Conservation (phyloP, 1,284 basidiomycete species). For the Malassezia globosa region DNA sequence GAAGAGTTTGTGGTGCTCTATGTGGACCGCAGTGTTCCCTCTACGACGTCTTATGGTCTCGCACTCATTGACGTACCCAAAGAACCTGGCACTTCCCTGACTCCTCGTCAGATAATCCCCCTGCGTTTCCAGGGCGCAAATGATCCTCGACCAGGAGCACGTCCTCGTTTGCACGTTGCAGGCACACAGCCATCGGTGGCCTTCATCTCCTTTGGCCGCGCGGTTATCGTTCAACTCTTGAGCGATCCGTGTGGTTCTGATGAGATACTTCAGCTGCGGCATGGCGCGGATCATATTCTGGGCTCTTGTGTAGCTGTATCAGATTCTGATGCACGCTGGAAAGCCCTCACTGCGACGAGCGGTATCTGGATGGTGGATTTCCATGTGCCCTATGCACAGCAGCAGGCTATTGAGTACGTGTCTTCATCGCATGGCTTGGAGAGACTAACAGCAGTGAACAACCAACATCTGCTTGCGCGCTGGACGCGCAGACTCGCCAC, state of each 20-base stretch:
- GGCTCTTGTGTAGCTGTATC: constrained; percentile 22
- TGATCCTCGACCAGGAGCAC: constrained; percentile 30
- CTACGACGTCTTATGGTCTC: constrained; percentile 23
- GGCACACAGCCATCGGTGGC: constrained; percentile 24
- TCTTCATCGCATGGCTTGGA: no score
- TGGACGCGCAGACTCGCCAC: constrained; percentile 48
- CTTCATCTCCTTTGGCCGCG: constrained; percentile 34
- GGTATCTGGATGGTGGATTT: constrained; percentile 35
- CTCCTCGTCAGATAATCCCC: background rate
- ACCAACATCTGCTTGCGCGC: constrained; percentile 18
- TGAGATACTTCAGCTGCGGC: constrained; percentile 44
- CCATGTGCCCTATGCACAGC: constrained; percentile 19
- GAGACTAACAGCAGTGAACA: no score
- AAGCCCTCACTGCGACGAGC: constrained; percentile 35
- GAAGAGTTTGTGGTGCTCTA: constrained; percentile 27
- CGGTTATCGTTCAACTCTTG: constrained; percentile 29
- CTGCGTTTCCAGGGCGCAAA: constrained; percentile 16
- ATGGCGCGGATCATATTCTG: constrained; percentile 39
- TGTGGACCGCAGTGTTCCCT: constrained; percentile 16
- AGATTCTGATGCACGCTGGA: constrained; percentile 21
- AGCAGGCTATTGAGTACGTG: constrained; percentile 17
- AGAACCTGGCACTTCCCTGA: background rate
- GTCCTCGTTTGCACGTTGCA: constrained; percentile 32
- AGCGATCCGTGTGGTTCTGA: constrained; percentile 26
- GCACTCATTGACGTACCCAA: constrained; percentile 19